Conservation (phyloP, 805 yeast genomes). For the Maudiozyma pseudohumilis region DNA sequence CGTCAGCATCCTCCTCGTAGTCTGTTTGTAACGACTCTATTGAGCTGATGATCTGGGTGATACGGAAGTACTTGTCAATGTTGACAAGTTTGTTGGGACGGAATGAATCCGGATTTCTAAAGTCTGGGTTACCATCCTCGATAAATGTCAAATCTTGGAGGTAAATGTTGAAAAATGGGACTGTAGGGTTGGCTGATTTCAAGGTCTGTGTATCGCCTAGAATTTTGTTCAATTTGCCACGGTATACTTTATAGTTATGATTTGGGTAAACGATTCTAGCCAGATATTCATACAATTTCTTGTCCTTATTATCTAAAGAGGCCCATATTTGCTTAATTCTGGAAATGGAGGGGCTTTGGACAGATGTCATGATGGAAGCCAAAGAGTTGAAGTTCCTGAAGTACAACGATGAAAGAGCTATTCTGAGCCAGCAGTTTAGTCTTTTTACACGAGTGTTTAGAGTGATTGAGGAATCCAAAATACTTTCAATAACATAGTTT, state of each 20-base stretch:
- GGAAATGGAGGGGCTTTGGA: conserved; percentile 63
- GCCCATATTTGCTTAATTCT: conserved; percentile 54
- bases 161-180: conserved; percentile 67
- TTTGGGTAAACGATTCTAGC: conserved; percentile 65
- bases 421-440: conserved; percentile 61
- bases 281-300: conserved; percentile 51
- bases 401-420: conserved; percentile 62
- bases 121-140: conserved; percentile 72
- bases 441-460: conserved; percentile 43
- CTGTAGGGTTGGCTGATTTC: conserved; percentile 43
- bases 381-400: conserved; percentile 68
- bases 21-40: conserved; percentile 60
- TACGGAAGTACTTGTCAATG: conserved; percentile 61
- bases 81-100: conserved; percentile 45
- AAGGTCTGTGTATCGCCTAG: conserved; percentile 30
- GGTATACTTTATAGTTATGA: conserved; percentile 60
- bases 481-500: conserved; percentile 61
- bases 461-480: conserved; percentile 41
- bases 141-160: conserved; percentile 72
- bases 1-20: conserved; percentile 27
- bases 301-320: conserved; percentile 47
- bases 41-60: conserved; percentile 56
- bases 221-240: conserved; percentile 51
- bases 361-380: conserved; percentile 67
- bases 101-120: conserved; percentile 47